These are phyloP conservation scores for Casuarina cunninghamiana DNA, from an alignment of 306 rosid genomes.

Conservation along the genomic window DNA sequence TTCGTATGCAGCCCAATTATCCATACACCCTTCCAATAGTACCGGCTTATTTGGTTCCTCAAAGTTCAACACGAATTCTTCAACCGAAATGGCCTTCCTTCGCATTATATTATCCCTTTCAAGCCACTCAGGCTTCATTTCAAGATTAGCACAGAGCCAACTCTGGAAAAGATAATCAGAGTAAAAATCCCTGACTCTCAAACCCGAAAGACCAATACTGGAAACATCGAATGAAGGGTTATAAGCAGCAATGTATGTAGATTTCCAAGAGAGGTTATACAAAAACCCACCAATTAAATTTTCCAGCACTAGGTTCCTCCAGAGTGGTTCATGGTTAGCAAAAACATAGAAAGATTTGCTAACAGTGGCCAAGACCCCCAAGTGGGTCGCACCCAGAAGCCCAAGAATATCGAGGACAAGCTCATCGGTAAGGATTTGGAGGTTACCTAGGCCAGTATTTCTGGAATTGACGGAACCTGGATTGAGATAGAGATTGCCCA, in stretches of 20 bases:
- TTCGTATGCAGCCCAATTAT: slow-evolving; percentile 72
- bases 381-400: slow-evolving; percentile 44
- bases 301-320: slow-evolving; percentile 83
- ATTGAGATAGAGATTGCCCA: slow-evolving; percentile 73
- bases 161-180: slow-evolving; percentile 94
- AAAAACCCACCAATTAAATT: slow-evolving; percentile 55
- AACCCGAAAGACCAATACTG: slow-evolving; percentile 17
- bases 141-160: slow-evolving; percentile 97
- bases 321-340: slow-evolving; percentile 78
- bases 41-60: slow-evolving; percentile 87
- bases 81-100: slow-evolving; percentile 76
- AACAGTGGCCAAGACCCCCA: slow-evolving; percentile 70
- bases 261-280: slow-evolving; percentile 69
- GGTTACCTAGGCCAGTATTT: slow-evolving; percentile 84
- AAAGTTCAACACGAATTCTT: slow-evolving; percentile 64
- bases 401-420: slow-evolving; percentile 84
- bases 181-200: slow-evolving; percentile 83
- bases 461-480: slow-evolving; percentile 65
- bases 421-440: slow-evolving; percentile 71
- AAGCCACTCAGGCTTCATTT: slow-evolving; percentile 89
- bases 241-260: slow-evolving; percentile 55
- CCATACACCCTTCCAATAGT: slow-evolving; percentile 81
- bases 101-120: slow-evolving; percentile 72
- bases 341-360: slow-evolving; percentile 76
- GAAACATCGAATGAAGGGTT: slow-evolving; percentile 51